Evolutionary conservation across 2,329 filamentous ascomycete genomes (phyloP).

Genomic region (Berkeleyomyces basicola): DNA sequence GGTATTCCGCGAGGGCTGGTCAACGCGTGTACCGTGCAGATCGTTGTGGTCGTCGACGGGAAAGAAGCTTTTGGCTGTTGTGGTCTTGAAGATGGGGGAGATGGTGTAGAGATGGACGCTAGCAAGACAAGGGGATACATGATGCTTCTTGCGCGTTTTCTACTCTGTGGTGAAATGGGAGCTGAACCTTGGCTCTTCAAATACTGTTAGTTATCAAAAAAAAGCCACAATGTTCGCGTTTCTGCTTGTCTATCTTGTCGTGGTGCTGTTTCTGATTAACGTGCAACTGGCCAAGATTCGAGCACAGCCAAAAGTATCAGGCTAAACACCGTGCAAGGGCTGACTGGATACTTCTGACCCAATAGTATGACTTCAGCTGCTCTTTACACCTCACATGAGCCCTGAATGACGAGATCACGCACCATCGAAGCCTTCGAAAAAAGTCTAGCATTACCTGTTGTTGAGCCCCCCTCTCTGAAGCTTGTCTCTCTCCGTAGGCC

Average conservation of each 20-base stretch:
- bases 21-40: conserved; percentile 20
- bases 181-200: no score
- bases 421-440: neutral
- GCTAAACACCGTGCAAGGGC: neutral
- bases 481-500: neutral
- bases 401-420: neutral
- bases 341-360: neutral
- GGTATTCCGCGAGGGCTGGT: conserved; percentile 11
- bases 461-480: neutral
- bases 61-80: conserved; percentile 21
- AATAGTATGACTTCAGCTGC: neutral
- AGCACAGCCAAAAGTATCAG: neutral
- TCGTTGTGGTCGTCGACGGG: conserved; percentile 22
- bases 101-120: neutral
- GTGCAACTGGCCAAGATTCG: neutral
- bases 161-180: no score
- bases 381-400: neutral
- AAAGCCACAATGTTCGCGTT: neutral
- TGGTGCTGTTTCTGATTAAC: neutral
- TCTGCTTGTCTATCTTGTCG: neutral
- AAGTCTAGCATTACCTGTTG: neutral
- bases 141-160: no score
- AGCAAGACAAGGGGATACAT: neutral
- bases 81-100: conserved; percentile 19
- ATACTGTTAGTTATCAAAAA: no score